Evolutionary conservation across 257 asterid species (phyloP), one percentile per base, ranked within the genome.

Genomic region (Marsdenia floribunda): DNA sequence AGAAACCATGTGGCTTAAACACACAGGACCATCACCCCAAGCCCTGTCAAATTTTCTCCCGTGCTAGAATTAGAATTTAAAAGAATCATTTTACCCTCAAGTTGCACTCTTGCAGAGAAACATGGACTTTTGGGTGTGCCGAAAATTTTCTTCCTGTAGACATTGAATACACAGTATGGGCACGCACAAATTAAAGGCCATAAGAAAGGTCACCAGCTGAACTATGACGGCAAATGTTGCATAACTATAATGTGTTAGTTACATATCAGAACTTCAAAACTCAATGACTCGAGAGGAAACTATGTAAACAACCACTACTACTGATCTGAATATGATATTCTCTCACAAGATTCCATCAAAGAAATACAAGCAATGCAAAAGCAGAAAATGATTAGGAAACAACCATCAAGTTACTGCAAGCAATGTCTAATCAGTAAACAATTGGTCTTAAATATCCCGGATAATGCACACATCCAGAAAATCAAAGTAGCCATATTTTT

Each of bases 1-100:
- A 54, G 52, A 29, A 72, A 50, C 14, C 72, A 18, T 69, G 52
- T 50, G 47, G 26, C 53, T 61, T n/a, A 58, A 67, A 49, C 53
- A 35, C 13, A 16, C 14, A 6, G 69, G 69, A 7, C 69, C 69
- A 57, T 40, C 49, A 24, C 21, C 38, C 57, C 42, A 4, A 26
- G 26, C 64, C 71, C 71, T 40, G 12, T 46, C 54, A 61, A 61
- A 19, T 24, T 46, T 40, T n/a, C 12, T 21, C 63, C 37, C 22
- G 35, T 50, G 35, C 38, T 0, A 33, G 11, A 53, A 29, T 14
- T 35, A 46, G 5, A 22, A n/a, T 3, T 14, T 24, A 21, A 1
- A 37, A 40, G 10, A 3, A 14, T 54, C 18, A 29, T 42, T 40
- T 18, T 29, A 7, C 38, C 29, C 57, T 26, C 46, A 14, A 16